A percentile compares a stretch with the other conserved stretches of the same genome.
Conservation (phyloP, 495 filamentous ascomycete species). For the Podospora comata region DNA sequence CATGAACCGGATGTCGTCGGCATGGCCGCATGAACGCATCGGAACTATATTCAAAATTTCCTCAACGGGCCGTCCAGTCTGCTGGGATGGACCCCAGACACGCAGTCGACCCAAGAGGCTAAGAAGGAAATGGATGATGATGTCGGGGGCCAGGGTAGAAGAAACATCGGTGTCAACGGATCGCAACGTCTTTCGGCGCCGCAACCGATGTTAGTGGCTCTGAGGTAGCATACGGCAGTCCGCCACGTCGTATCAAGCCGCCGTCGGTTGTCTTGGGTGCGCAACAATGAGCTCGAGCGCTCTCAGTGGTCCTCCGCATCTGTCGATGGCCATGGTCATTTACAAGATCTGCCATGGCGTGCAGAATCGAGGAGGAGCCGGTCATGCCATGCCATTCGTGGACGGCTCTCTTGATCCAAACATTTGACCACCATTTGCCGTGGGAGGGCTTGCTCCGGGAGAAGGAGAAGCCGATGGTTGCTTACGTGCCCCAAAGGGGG, state of each 20-base stretch:
- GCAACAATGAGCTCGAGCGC: neutral
- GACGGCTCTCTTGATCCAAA: constrained; percentile 1
- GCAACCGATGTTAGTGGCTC: neutral
- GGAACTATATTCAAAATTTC: neutral
- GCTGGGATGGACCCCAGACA: neutral
- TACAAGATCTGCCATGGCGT: neutral
- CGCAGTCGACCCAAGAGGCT: neutral
- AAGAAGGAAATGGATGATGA: neutral
- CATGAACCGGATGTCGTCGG: neutral
- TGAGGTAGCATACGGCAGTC: neutral
- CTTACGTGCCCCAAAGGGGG: neutral
- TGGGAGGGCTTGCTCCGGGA: neutral
- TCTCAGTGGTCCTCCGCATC: neutral
- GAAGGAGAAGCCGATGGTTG: constrained; percentile 5
- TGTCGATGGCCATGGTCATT: neutral
- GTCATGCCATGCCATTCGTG: neutral
- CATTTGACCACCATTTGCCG: neutral
- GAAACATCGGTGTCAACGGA: neutral
- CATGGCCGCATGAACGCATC: neutral
- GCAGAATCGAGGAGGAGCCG: neutral
- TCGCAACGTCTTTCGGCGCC: neutral
- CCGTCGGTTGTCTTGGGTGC: neutral
- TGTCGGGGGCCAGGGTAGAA: neutral
- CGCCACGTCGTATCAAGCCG: neutral
- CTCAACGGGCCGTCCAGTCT: neutral